Conservation (phyloP, 192 early-diverging fungal genomes). For the Coemansia sp. region DNA sequence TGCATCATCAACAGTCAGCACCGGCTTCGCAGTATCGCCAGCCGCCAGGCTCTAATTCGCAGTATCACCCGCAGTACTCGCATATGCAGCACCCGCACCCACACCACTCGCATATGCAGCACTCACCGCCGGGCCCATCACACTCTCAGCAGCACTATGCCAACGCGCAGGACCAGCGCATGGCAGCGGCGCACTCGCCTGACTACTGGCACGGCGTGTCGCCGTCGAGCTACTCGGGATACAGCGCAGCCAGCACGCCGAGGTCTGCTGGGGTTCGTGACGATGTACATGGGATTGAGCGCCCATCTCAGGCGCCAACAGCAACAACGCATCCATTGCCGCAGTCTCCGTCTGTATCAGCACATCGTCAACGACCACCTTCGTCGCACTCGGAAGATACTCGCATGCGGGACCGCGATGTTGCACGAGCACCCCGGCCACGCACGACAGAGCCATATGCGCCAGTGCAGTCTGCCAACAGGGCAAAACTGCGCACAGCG, state of each 20-base stretch:
- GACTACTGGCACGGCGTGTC: conserved; percentile 6
- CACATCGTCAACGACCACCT: not conserved
- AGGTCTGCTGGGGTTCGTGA: conserved; percentile 3
- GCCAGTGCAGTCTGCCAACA: not conserved
- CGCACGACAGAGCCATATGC: not conserved
- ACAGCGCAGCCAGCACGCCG: conserved; percentile 10
- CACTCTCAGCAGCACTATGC: not conserved
- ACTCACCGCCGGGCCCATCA: not conserved
- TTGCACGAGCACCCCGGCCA: not conserved
- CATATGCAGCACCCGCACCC: not conserved
- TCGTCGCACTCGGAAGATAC: not conserved
- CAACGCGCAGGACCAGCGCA: not conserved
- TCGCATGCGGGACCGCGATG: not conserved
- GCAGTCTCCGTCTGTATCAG: not conserved
- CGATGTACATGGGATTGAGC: conserved; percentile 2
- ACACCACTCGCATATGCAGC: not conserved
- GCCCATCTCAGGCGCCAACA: not conserved
- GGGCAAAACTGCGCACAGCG: not conserved
- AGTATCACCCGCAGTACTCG: not conserved
- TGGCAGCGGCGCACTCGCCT: not conserved
- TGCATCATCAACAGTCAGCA: not conserved
- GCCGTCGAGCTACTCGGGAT: conserved; percentile 2
- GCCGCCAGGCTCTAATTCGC: conserved; percentile 1
- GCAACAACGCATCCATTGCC: not conserved
- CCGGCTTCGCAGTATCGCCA: not conserved